Percentiles rank a stretch among this genome's conserved stretches.
phyloP scores from a whole-genome alignment of 1,139 yeast species.

The Pichia sp. region DNA sequence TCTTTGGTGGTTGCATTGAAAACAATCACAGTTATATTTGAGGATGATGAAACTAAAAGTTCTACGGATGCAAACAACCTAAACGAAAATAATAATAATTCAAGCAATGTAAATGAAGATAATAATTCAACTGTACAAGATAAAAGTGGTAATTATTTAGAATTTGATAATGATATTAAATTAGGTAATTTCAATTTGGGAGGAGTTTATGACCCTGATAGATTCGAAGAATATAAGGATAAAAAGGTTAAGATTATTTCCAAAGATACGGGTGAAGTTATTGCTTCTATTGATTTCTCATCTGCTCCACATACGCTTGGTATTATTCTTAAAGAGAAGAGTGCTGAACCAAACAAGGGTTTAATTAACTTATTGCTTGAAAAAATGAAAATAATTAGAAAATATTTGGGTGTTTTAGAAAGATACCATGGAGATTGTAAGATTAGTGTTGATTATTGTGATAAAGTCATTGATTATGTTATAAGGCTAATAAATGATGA shows the following conservation, averaged over 20 bases:
- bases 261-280: conserved; percentile 4
- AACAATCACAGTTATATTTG: conserved; percentile 22
- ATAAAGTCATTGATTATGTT: conserved; percentile 18
- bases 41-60: background rate
- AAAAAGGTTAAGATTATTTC: conserved; percentile 3
- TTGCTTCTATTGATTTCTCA: conserved; percentile 4
- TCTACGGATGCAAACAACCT: too few relatives aligned
- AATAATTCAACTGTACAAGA: conserved; percentile 3
- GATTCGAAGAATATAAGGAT: background rate
- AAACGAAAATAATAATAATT: background rate
- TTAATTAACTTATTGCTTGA: conserved; percentile 13
- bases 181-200: conserved; percentile 6
- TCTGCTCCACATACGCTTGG: conserved; percentile 7
- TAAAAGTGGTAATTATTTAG: conserved; percentile 3
- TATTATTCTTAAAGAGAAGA: background rate
- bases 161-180: background rate
- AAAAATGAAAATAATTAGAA: conserved; percentile 16
- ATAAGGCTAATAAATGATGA: background rate
- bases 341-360: background rate
- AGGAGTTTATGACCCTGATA: conserved; percentile 1
- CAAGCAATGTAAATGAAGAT: background rate
- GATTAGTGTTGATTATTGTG: conserved; percentile 18
- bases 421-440: conserved; percentile 20
- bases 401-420: conserved; percentile 19
- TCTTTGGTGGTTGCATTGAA: conserved; percentile 31